phyloP scores from a whole-genome alignment of 2,329 filamentous ascomycete genomes.

The Zopfia rhizophila region DNA sequence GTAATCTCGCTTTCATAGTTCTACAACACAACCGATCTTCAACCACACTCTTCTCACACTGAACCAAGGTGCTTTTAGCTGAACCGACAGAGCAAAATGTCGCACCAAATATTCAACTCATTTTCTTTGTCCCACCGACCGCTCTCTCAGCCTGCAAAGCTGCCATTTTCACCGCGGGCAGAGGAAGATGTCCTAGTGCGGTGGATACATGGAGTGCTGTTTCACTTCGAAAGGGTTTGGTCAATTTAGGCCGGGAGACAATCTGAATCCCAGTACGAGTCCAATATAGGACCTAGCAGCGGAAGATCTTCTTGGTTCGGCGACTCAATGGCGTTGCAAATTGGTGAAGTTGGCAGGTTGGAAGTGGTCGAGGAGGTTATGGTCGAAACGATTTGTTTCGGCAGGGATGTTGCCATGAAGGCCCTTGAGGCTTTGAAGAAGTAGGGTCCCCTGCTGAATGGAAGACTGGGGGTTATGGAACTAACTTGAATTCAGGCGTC shows the following conservation, averaged over 20 bases:
- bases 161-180: constrained; percentile 59
- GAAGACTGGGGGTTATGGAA: too few species aligned
- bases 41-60: too few species aligned
- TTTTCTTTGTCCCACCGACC: constrained; percentile 57
- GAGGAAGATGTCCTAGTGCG: constrained; percentile 54
- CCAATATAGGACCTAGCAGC: too few species aligned
- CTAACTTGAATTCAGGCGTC: constrained; percentile 50
- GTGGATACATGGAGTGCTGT: constrained; percentile 57
- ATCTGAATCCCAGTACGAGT: constrained; percentile 72
- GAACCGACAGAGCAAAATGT: constrained; percentile 14
- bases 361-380: constrained; percentile 70
- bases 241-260: constrained; percentile 72
- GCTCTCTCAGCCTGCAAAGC: constrained; percentile 52
- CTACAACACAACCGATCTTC: too few species aligned
- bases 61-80: too few species aligned
- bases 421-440: constrained; percentile 73
- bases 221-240: constrained; percentile 64
- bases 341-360: constrained; percentile 67
- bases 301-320: too few species aligned
- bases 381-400: constrained; percentile 71
- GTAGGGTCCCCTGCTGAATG: constrained; percentile 55
- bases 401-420: constrained; percentile 65
- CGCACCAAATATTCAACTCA: constrained; percentile 52
- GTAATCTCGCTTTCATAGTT: too few species aligned
- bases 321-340: constrained; percentile 38